Base-by-base conservation (phyloP, 108 stramenopile genomes). In the Fragilaria crotonensis region DNA sequence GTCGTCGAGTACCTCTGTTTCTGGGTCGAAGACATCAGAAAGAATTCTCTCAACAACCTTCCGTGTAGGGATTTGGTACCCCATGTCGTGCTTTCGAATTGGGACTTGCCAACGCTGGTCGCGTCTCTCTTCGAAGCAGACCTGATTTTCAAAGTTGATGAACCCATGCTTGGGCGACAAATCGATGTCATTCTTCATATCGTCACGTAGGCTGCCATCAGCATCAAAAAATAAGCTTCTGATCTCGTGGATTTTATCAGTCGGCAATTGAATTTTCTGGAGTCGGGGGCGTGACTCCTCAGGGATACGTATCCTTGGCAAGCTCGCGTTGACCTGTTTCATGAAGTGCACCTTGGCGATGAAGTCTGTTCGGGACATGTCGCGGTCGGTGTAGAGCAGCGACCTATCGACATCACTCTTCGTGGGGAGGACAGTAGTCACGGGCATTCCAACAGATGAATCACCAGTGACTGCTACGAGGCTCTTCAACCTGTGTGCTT, bases 81-180 rank as follows among this genome's bases (percentile, higher is more conserved):
- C 4, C 27, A 14, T 4, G 2, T 18, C 32, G 59, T 72, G 71
- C 5, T 25, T 29, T 36, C 51, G 30, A 3, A 72, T 27, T 11
- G 65, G 65, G 33, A 72, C 52, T 52, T 72, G 71, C 65, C 65
- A 72, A 20, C 71, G 45, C 20, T 33, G 17, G 44, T 72, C 71
- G 25, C 32, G 29, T 20, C 70, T 27, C 25, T 26, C n/a, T 18
- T 22, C 41, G 9, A 11, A 14, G 7, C 51, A 64, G 17, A 23
- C 27, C n/a, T 5, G 14, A 57, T 62, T 72, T 5, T 45, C 22
- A 52, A 72, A 72, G 22, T 29, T 52, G 36, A 72, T 72, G 50
- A 62, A 72, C 4, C 54, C 56, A 50, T 72, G 48, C 45, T 30
- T 52, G 30, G 45, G 9, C 17, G 62, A 48, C n/a, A 7, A 21